Conservation (phyloP, 257 asterid species). For the Nyctanthes arbortristis region DNA sequence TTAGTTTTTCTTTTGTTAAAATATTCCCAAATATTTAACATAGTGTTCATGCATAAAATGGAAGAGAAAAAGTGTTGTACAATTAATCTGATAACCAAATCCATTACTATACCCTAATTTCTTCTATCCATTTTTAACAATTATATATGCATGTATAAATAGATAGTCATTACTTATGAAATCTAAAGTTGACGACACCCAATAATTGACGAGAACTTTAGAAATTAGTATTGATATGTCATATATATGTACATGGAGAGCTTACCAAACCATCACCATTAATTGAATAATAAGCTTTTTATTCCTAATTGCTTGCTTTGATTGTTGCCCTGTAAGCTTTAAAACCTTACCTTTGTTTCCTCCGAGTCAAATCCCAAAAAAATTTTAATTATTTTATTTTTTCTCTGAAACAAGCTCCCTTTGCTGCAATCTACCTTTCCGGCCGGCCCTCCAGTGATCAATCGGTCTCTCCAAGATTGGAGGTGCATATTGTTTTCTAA, state of each 20-base stretch:
- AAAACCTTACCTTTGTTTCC: constrained; percentile 13
- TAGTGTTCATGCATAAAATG: not conserved
- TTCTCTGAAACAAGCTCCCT: not conserved
- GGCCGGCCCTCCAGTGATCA: too few species aligned
- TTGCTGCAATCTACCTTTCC: not conserved
- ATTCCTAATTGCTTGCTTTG: constrained; percentile 7
- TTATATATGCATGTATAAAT: not conserved
- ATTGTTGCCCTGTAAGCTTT: not conserved
- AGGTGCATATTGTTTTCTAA: not conserved
- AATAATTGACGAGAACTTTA: constrained; percentile 14
- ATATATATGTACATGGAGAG: constrained; percentile 36
- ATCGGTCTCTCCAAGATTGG: not conserved
- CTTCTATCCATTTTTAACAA: constrained; percentile 1
- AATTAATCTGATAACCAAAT: constrained; percentile 1
- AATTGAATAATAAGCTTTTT: constrained; percentile 28
- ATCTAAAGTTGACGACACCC: constrained; percentile 7
- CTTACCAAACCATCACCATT: constrained; percentile 46
- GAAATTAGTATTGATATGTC: constrained; percentile 20
- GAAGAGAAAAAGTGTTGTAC: not conserved
- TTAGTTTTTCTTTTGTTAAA: too few species aligned
- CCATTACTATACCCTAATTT: constrained; percentile 11
- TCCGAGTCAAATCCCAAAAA: not conserved
- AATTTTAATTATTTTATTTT: not conserved
- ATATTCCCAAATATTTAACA: not conserved
- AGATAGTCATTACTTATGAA: not conserved